Conservation (phyloP, 352 stramenopile genomes). For the Aphanomyces invadans region DNA sequence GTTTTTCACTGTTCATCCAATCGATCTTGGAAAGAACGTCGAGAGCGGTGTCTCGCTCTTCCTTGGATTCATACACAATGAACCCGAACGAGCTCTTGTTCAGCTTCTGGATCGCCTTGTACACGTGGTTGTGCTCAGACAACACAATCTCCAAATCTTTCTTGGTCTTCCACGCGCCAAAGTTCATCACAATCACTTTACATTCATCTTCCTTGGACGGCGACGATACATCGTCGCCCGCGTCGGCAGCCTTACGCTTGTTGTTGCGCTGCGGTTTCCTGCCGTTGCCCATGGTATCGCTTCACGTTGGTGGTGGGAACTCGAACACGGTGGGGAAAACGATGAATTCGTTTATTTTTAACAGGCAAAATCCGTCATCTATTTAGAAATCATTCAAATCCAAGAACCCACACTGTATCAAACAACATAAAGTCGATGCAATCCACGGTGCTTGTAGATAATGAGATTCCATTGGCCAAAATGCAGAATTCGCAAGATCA, state of each 20-base stretch:
- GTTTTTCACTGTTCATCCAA: slow-evolving; percentile 48
- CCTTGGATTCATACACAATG: slow-evolving; percentile 51
- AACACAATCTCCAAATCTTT: slow-evolving; percentile 55
- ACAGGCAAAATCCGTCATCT: neutral
- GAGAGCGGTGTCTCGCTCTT: slow-evolving; percentile 48
- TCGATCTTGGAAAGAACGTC: slow-evolving; percentile 43
- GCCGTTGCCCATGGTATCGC: slow-evolving; percentile 12
- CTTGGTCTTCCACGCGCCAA: slow-evolving; percentile 78
- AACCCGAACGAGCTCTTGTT: slow-evolving; percentile 75
- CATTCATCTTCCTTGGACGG: slow-evolving; percentile 44
- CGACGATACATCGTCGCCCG: slow-evolving; percentile 7
- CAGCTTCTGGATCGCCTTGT: slow-evolving; percentile 71
- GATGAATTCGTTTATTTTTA: neutral
- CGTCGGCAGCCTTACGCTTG: neutral
- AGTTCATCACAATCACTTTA: slow-evolving; percentile 84
- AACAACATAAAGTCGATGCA: neutral
- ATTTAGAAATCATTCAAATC: neutral
- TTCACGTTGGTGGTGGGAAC: neutral
- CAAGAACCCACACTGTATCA: neutral
- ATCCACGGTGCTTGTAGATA: neutral
- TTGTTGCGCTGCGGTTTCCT: slow-evolving; percentile 5
- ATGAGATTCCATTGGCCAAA: neutral
- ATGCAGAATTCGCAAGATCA: too few relatives aligned
- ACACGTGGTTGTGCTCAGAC: slow-evolving; percentile 37
- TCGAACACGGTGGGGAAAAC: neutral